Percentiles rank a stretch among this genome's conserved stretches.
These are phyloP conservation scores for Helianthus tuberosus DNA, from an alignment of 129 eudicot species.

Conservation along the genomic window DNA sequence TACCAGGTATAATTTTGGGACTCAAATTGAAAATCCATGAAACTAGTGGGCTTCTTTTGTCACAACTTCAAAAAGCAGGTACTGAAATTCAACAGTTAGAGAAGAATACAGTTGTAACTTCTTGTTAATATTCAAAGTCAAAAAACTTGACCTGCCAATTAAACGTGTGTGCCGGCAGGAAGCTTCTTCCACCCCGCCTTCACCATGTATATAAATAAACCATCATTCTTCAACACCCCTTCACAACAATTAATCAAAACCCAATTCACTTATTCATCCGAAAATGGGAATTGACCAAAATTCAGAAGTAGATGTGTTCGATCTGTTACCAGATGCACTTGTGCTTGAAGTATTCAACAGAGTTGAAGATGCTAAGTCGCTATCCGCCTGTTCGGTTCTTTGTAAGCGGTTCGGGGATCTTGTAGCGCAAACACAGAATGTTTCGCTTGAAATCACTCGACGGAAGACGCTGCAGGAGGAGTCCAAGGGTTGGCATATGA, in stretches of 20 bases:
- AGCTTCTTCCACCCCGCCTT: conserved; percentile 4
- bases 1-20: no score
- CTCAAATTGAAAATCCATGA: no score
- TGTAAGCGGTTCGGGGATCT: conserved; percentile 60
- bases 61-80: neutral
- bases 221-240: neutral
- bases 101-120: no score
- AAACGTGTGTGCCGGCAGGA: conserved; percentile 31
- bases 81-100: neutral
- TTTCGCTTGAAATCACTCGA: conserved; percentile 44
- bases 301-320: conserved; percentile 49
- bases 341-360: conserved; percentile 53
- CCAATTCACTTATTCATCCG: neutral
- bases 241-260: neutral
- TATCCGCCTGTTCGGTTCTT: conserved; percentile 45
- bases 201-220: conserved; percentile 3
- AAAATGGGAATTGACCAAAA: conserved; percentile 22
- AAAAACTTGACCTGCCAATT: conserved; percentile 12
- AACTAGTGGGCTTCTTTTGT: neutral
- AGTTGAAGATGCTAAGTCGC: conserved; percentile 54
- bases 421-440: conserved; percentile 33
- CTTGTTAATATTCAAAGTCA: conserved; percentile 23
- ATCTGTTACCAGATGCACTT: conserved; percentile 61
- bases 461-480: conserved; percentile 9
- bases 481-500: conserved; percentile 10